phyloP scores from a whole-genome alignment of 768 basidiomycete genomes.

The Rhodotorula sphaerocarpa region DNA sequence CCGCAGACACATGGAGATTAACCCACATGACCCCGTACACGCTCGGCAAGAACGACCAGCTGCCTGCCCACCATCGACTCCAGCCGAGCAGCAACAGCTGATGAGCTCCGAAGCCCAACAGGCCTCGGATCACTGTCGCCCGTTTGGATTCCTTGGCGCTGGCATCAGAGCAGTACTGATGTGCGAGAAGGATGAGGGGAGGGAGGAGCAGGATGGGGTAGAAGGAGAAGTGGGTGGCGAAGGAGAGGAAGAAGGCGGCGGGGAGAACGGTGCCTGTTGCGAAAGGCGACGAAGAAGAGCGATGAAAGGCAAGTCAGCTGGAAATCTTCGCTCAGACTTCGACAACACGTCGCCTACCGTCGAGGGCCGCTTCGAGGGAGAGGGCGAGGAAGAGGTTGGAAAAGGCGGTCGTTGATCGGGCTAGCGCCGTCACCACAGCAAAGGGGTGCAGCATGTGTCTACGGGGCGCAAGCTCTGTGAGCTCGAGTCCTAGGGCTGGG shows the following conservation, averaged over 20 bases:
- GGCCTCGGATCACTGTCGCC: conserved; percentile 37
- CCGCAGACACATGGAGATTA: background rate
- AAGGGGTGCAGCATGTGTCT: conserved; percentile 91
- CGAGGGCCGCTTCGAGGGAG: conserved; percentile 1
- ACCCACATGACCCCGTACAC: conserved; percentile 36
- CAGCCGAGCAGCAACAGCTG: conserved; percentile 17
- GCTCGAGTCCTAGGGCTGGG: background rate
- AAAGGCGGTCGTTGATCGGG: conserved; percentile 70
- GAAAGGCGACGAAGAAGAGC: too few relatives aligned
- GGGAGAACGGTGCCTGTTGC: conserved; percentile 54
- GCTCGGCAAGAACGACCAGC: conserved; percentile 32
- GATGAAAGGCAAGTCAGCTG: too few relatives aligned
- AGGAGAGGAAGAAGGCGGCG: conserved; percentile 59
- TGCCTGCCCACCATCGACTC: conserved; percentile 19
- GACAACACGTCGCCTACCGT: background rate
- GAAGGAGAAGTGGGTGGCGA: conserved; percentile 64
- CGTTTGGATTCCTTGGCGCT: too few relatives aligned
- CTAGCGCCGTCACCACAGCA: conserved; percentile 65
- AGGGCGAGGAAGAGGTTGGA: conserved; percentile 67
- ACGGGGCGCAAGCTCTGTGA: conserved; percentile 23
- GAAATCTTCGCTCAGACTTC: background rate
- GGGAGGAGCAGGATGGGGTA: conserved; percentile 61
- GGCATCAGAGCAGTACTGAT: too few relatives aligned
- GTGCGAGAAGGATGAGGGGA: conserved; percentile 58
- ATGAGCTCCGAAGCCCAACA: conserved; percentile 56